A percentile compares a stretch with the other conserved stretches of the same genome.
phyloP scores from a whole-genome alignment of 345 rosid genomes.

The Salix udensis region DNA sequence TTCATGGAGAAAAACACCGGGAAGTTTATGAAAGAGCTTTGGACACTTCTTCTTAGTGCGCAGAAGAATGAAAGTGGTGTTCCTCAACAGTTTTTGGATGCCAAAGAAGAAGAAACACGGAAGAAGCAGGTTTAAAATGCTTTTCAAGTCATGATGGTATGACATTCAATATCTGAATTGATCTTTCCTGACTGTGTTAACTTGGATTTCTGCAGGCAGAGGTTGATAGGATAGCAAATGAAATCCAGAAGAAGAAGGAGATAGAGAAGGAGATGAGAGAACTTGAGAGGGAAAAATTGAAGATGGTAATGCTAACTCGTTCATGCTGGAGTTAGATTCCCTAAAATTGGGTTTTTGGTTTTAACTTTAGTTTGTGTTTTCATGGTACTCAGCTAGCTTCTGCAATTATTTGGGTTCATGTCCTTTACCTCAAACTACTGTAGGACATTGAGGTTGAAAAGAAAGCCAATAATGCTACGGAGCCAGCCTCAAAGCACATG shows the following conservation, averaged over 20 bases:
- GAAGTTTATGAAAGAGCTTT: slow-evolving; percentile 97
- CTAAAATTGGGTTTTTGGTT: slow-evolving; percentile 44
- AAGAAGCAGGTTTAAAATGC: slow-evolving; percentile 55
- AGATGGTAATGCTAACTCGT: slow-evolving; percentile 70
- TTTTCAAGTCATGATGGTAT: slow-evolving; percentile 8
- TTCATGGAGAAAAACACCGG: slow-evolving; percentile 98
- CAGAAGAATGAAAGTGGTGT: slow-evolving; percentile 83
- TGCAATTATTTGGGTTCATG: slow-evolving; percentile 99
- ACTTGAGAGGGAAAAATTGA: slow-evolving; percentile 42
- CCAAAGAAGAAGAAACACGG: slow-evolving; percentile 71
- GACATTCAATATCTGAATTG: not conserved
- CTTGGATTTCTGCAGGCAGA: slow-evolving; percentile 51
- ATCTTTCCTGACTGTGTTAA: slow-evolving; percentile 9
- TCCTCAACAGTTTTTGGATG: slow-evolving; percentile 88
- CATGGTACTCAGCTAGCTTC: slow-evolving; percentile 95
- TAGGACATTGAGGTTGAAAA: slow-evolving; percentile 74
- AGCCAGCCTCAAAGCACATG: slow-evolving; percentile 31
- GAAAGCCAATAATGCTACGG: slow-evolving; percentile 39
- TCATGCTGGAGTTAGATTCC: slow-evolving; percentile 61
- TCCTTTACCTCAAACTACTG: slow-evolving; percentile 99
- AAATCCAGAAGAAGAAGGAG: slow-evolving; percentile 67
- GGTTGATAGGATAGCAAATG: slow-evolving; percentile 49
- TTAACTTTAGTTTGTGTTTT: slow-evolving; percentile 71
- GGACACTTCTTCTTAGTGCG: slow-evolving; percentile 90
- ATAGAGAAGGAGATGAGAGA: slow-evolving; percentile 59